A percentile compares a stretch with the other conserved stretches of the same genome.
Evolutionary conservation across 106 monocot genomes (phyloP).

Genomic region (Dendrobium nobile): DNA sequence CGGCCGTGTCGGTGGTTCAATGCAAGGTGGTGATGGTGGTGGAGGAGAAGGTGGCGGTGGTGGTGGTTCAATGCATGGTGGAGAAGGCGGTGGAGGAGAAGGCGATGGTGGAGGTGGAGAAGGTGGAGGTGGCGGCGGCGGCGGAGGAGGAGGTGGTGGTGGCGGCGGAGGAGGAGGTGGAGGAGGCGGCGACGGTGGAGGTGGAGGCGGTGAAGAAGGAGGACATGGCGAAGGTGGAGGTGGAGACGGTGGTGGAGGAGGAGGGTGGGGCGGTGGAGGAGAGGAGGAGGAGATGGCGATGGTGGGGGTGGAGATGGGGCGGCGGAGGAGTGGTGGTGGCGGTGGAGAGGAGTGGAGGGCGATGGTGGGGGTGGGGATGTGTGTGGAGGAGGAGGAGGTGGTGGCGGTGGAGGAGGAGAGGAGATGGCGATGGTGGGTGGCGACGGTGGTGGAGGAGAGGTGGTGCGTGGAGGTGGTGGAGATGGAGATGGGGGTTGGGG

Average conservation of each 20-base stretch:
- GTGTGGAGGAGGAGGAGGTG: too few species aligned
- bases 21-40: neutral
- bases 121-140: neutral
- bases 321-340: too few species aligned
- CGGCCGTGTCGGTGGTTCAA: neutral
- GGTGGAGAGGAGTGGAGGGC: neutral
- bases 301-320: too few species aligned
- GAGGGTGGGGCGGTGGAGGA: too few species aligned
- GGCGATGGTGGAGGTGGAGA: neutral
- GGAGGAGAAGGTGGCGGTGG: neutral
- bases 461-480: neutral
- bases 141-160: neutral
- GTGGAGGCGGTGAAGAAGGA: too few species aligned
- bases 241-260: too few species aligned
- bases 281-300: too few species aligned
- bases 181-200: too few species aligned
- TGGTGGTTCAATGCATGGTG: neutral
- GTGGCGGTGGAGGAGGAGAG: too few species aligned
- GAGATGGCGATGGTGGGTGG: too few species aligned
- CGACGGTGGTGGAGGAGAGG: neutral
- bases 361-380: neutral
- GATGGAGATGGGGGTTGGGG: neutral
- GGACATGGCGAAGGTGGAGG: too few species aligned
- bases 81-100: neutral
- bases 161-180: too few species aligned